Percentiles rank a stretch among this genome's conserved stretches.
phyloP scores from a whole-genome alignment of 208 protist genomes.

The Trypanosoma melophagium region DNA sequence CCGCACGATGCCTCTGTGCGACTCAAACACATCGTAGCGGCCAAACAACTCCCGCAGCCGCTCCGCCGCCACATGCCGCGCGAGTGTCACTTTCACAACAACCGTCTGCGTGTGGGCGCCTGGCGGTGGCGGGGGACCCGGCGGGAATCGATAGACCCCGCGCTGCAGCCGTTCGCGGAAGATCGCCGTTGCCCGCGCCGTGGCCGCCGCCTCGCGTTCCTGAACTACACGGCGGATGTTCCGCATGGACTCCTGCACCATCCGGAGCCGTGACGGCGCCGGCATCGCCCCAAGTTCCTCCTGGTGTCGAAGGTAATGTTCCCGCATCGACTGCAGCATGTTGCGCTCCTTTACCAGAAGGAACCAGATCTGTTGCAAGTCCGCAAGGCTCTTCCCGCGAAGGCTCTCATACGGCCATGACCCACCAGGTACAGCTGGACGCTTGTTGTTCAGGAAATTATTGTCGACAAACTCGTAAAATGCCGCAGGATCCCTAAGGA shows the following conservation, averaged over 20 bases:
- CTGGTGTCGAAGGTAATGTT: constrained; percentile 88
- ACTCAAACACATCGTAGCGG: constrained; percentile 77
- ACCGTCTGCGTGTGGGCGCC: constrained; percentile 55
- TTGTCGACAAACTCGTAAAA: constrained; percentile 91
- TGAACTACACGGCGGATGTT: constrained; percentile 79
- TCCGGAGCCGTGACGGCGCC: constrained; percentile 79
- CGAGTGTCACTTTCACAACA: constrained; percentile 71
- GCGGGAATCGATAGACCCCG: constrained; percentile 84
- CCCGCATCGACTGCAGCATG: constrained; percentile 81
- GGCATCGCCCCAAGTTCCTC: constrained; percentile 91
- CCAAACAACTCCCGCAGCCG: constrained; percentile 78
- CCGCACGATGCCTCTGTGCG: constrained; percentile 80
- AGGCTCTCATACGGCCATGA: constrained; percentile 84
- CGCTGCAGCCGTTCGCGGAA: constrained; percentile 72
- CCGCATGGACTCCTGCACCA: constrained; percentile 82
- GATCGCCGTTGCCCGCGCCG: constrained; percentile 50
- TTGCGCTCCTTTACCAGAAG: constrained; percentile 90
- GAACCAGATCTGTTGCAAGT: constrained; percentile 93
- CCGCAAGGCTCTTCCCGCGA: constrained; percentile 84
- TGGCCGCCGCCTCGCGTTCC: constrained; percentile 82
- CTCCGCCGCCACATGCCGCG: constrained; percentile 55
- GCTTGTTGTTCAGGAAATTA: constrained; percentile 89
- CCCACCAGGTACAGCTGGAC: constrained; percentile 82
- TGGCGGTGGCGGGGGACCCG: constrained; percentile 77
- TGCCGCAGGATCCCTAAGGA: constrained; percentile 39